Conservation (phyloP, 2,329 filamentous ascomycete species). For the Botrytis hyacinthi region DNA sequence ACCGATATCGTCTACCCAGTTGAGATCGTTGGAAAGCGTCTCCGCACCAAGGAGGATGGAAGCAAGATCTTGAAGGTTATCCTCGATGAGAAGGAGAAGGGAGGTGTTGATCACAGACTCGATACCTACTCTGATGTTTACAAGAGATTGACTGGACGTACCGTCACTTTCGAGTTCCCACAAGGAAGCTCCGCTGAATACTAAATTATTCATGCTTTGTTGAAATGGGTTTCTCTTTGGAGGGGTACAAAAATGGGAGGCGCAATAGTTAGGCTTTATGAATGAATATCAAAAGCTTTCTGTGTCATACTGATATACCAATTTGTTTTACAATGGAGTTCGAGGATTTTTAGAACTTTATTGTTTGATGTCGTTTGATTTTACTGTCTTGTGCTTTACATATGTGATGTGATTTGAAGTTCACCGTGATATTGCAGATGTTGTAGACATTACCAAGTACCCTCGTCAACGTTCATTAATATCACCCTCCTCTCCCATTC, state of each 20-base stretch:
- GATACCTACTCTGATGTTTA: constrained; percentile 99
- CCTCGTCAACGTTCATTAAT: background rate
- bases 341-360: background rate
- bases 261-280: constrained; percentile 21
- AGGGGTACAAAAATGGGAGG: constrained; percentile 16
- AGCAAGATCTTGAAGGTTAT: constrained; percentile 98
- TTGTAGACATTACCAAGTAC: background rate
- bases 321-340: constrained; percentile 16
- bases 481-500: background rate
- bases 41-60: constrained; percentile 98
- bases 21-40: constrained; percentile 99
- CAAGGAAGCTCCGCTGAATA: constrained; percentile 76
- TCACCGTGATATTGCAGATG: background rate
- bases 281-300: constrained; percentile 22
- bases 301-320: constrained; percentile 20
- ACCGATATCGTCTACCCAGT: constrained; percentile 98
- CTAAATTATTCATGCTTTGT: constrained; percentile 52
- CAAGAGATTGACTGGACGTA: constrained; percentile 93
- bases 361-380: background rate
- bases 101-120: constrained; percentile 98
- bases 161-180: constrained; percentile 98
- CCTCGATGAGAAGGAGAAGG: constrained; percentile 99
- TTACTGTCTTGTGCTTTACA: background rate
- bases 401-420: background rate
- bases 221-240: constrained; percentile 14